Base-by-base conservation (phyloP, 139 green algal species). In the Closterium sp. region DNA sequence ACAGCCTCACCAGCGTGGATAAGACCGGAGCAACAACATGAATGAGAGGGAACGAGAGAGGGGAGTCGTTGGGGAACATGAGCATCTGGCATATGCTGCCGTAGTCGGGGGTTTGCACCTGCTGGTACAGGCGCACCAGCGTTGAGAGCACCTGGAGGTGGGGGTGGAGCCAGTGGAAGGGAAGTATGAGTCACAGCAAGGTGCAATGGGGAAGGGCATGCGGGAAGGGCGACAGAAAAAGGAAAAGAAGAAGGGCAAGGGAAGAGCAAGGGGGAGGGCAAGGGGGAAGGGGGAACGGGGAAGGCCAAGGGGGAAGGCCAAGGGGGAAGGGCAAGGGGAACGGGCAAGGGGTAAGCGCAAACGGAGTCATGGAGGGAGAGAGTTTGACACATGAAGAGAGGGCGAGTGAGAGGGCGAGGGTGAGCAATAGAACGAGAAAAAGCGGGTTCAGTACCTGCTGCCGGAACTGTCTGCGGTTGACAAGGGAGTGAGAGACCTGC, bases 81-180 rank as follows among this genome's bases (percentile, higher is more conserved):
- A 99, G 96, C 96, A 97, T 99, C 94, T 98, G 97, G 95, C 96
- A 97, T 93, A 99, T 97, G 92, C 95, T 96, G 11, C 97, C 92
- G 89, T 96, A 97, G 95, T 99, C 97, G 13, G 97, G 96, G 10
- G 88, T 85, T 11, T 90, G 11, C 19, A 70, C 34, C 17, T 96
- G 93, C 34, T 96, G 13, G 30, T 92, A 94, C 30, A 95, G 91
- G 31, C 93, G 92, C 4, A 95, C 93, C 84, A 95, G 31, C 30
- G 84, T 90, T 3, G 87, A 24, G 86, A 95, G 70, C 24, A 94
- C 91, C 93, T 95, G 73, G 86, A 9, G 85, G 9, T 30, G 87
- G 4, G 5, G 31, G 88, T 91, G 92, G 32, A 7, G 42, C 42
- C 5, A 7, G 7, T 62, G 42, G 7, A n/a, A n/a, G n/a, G n/a